Evolutionary conservation across 345 rosid genomes (phyloP).

Genomic region (Sisymbrium irio): DNA sequence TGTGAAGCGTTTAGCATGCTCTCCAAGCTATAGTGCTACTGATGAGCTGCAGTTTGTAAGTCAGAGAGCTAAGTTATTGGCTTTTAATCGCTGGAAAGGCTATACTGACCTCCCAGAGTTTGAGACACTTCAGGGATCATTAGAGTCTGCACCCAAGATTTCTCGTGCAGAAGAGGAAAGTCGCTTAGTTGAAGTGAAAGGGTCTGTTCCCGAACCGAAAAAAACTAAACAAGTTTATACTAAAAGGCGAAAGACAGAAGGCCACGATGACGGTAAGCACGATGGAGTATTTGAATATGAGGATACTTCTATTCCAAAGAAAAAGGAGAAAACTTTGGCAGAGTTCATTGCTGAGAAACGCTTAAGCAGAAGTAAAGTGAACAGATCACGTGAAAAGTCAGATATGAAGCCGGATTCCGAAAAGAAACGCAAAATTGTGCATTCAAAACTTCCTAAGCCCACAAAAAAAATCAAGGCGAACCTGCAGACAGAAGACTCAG

Average conservation of each 20-base stretch:
- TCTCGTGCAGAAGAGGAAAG: slow-evolving; percentile 27
- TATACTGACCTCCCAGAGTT: slow-evolving; percentile 53
- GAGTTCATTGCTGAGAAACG: slow-evolving; percentile 50
- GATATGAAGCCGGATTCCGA: slow-evolving; percentile 20
- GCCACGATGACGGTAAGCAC: slow-evolving; percentile 24
- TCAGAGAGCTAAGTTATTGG: slow-evolving; percentile 52
- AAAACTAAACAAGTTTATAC: slow-evolving; percentile 30
- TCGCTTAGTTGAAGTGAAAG: slow-evolving; percentile 17
- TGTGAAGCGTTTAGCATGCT: slow-evolving; percentile 46
- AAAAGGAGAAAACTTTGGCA: slow-evolving; percentile 62
- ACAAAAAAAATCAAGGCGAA: slow-evolving; percentile 27
- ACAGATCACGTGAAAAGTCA: slow-evolving; percentile 24
- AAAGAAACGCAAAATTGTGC: slow-evolving; percentile 45
- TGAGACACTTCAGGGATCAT: slow-evolving; percentile 40
- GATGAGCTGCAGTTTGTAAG: slow-evolving; percentile 51
- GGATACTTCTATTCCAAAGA: slow-evolving; percentile 23
- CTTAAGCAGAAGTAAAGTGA: slow-evolving; percentile 33
- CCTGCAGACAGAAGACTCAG: slow-evolving; percentile 24
- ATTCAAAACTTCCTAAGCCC: slow-evolving; percentile 28
- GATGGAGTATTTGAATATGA: slow-evolving; percentile 40
- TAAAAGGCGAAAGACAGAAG: slow-evolving; percentile 35
- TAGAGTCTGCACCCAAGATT: slow-evolving; percentile 48
- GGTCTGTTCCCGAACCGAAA: slow-evolving; percentile 25
- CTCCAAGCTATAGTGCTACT: slow-evolving; percentile 33
- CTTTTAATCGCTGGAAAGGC: slow-evolving; percentile 71